Base-by-base conservation (phyloP, 345 rosid species). In the Punica granatum region DNA sequence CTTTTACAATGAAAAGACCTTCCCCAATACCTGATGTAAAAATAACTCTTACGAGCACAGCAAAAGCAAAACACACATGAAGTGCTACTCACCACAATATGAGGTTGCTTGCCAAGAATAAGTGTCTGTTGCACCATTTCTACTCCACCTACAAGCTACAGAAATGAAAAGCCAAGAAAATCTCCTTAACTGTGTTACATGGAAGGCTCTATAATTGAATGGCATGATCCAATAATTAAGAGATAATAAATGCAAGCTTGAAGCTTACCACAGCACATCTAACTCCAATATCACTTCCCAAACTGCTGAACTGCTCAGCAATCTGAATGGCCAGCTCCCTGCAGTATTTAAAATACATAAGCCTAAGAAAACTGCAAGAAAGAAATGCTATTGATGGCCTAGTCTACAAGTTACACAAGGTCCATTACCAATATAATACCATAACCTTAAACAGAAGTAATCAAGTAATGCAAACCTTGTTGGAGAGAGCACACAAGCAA, bases 291-390 rank as follows among this genome's bases (percentile, higher is more conserved):
- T 86, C 92, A 59, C 96, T 77, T 65, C 99, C 98, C 58, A 94
- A 76, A 72, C 93, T 96, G 81, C 88, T 90, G 76, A 94, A 94
- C 76, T 94, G 99, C 78, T 94, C 97, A 48, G 92, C 86, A 77
- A 94, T 94, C 84, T 94, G 98, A 67, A 91, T 89, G 8, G 99
- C 99, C 60, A 94, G 81, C 78, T 94, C 98, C 85, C 99, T 83
- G 60, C 43, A 72, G 23, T 63, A n/a, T 69, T 16, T 58, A 6
- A 26, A 51, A 16, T 11, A 51, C 13, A 51, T 23, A 51, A 23
- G 9, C 28, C 21, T 51, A 23, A 3, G 25, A 16, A 46, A 46
- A 46, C 16, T 46, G 3, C n/a, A 46, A n/a, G n/a, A 46, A 19
- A 46, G 51, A 2, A 15, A 46, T 16, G 51, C 12, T 23, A 46